Evolutionary conservation across 768 basidiomycete genomes (phyloP), one percentile per base, ranked within the genome.

Genomic region (Russula sp.): DNA sequence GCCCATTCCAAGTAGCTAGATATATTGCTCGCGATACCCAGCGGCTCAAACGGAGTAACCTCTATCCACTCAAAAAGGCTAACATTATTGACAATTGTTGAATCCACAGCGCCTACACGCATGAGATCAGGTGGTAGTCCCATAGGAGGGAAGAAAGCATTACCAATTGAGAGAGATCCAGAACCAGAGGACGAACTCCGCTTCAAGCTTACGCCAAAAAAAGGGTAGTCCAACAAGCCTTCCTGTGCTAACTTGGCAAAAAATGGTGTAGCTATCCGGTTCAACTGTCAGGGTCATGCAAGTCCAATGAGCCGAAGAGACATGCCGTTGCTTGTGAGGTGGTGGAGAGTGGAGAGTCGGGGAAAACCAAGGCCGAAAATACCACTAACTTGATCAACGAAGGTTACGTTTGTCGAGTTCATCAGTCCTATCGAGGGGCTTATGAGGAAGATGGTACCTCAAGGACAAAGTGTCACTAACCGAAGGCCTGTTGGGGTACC

Each of bases 1-100:
- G 81, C 81, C 90, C 90, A 92, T 61, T 86, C 83, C 48, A 92
- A 74, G 66, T 91, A 91, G 65, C 85, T 86, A 4, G 89, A 84
- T 14, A 76, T 70, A 63, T 83, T 85, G 63, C 74, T 80, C 65
- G 82, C 80, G 5, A 75, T 70, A 7, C 76, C 79, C 42, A 87
- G 75, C 5, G 90, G 90, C 20, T 83, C 76, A 68, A 92, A 92
- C 13, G 89, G 80, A 16, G 84, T 81, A 2, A 92, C 87, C 45
- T 82, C 79, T 64, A 86, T 86, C 90, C 90, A 92, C 52, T 77
- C 78, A 34, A 92, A 84, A 18, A 78, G 67, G 59, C 77, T 83
- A 2, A 76, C 70, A 69, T 89, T 81, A 32, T 72, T 75, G 16
- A 92, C 86, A 16, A 91, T 75, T 6, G 85, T 82, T 1, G 79